Base-by-base conservation (phyloP, 2,329 filamentous ascomycete genomes). In the Cadophora malorum region DNA sequence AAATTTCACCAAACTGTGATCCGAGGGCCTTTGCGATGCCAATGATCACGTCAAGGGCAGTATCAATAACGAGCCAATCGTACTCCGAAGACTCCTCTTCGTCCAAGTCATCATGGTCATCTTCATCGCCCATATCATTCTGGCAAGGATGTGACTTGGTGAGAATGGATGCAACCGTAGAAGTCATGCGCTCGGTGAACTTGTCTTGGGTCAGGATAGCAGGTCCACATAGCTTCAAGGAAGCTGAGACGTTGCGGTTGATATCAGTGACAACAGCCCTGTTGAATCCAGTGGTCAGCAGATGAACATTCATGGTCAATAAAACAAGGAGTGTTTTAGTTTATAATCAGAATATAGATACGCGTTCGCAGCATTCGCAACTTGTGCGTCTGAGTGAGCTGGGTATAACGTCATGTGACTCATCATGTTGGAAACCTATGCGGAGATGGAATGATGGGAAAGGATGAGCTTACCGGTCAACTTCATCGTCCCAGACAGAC, bases 321-420 rank as follows among this genome's bases (percentile, higher is more conserved):
- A 28, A 66, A 50, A 69, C 41, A 49, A 72, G 65, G 64, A 74
- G 67, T 53, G 71, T 74, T 68, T 71, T 73, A 72, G 66, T 47
- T 73, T 71, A 63, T 67, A 58, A 74, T 82, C 81, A 84, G 81
- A 80, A 81, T 77, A 79, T 80, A 80, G 81, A 85, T 82, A 88
- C 91, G 93, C 84, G 82, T 96, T 96, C 90, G 90, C 93, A 93
- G 91, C 93, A 97, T 89, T 83, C 89, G 89, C 91, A 88, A 82
- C 83, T 86, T 83, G 83, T 87, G 92, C 90, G 90, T 98, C 91
- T 92, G 93, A 97, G 94, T 97, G 95, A 97, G 94, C 94, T 97
- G 94, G 94, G 95, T 95, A 88, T 95, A 94, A 94, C 93, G 92
- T 78, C 89, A 88, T 83, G 81, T 84, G 87, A 85, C 82, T 97